These are phyloP conservation scores for Xylariaceae sp. DNA, from an alignment of 2,329 filamentous ascomycete species.

Conservation along the genomic window DNA sequence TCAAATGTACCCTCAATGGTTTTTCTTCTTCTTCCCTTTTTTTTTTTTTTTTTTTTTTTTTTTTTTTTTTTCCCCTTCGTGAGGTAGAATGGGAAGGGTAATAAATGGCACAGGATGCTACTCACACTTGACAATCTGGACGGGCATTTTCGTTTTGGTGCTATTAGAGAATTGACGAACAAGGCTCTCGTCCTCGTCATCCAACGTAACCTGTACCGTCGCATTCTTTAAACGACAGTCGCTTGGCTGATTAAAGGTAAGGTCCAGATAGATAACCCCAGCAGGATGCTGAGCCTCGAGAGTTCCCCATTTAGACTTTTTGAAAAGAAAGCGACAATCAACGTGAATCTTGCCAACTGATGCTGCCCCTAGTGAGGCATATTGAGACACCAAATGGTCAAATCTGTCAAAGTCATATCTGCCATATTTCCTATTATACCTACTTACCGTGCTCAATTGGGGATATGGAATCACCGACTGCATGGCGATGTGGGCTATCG, in stretches of 20 bases:
- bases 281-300: constrained; percentile 25
- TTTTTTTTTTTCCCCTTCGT: no score
- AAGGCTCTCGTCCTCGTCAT: constrained; percentile 30
- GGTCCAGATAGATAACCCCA: constrained; percentile 35
- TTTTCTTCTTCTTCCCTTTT: no score
- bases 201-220: constrained; percentile 30
- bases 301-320: constrained; percentile 35
- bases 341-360: constrained; percentile 31
- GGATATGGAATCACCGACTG: constrained; percentile 9
- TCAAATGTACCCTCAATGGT: no score
- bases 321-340: constrained; percentile 34
- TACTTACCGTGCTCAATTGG: constrained; percentile 20
- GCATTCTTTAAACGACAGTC: constrained; percentile 31
- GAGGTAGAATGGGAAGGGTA: no score
- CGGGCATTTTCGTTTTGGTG: constrained; percentile 12
- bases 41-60: no score
- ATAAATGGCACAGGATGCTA: no score
- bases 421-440: constrained; percentile 23
- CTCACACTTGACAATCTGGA: constrained; percentile 30
- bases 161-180: constrained; percentile 11
- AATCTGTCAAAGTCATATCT: constrained; percentile 32
- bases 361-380: constrained; percentile 23
- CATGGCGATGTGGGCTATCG: constrained; percentile 1
- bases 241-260: constrained; percentile 30
- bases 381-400: constrained; percentile 22